phyloP scores from a whole-genome alignment of 345 rosid genomes.

The Aquilaria yunnanensis region DNA sequence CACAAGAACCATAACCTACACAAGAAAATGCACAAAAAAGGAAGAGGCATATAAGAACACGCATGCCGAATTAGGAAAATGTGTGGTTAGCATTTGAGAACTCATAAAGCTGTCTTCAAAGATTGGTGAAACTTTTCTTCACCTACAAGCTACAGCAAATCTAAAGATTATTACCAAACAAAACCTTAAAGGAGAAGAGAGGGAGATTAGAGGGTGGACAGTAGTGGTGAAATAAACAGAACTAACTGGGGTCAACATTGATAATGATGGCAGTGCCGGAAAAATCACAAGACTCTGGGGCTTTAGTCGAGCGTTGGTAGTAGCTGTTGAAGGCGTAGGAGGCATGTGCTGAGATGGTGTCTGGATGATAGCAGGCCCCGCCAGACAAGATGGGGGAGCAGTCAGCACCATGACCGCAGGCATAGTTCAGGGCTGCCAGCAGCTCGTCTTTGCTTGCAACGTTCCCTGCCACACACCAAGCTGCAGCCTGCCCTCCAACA shows the following conservation, averaged over 20 bases:
- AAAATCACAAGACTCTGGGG: constrained; percentile 79
- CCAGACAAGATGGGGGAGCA: constrained; percentile 45
- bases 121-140: too few relatives aligned
- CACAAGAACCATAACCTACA: constrained; percentile 81
- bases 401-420: constrained; percentile 69
- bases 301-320: constrained; percentile 55
- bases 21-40: constrained; percentile 1
- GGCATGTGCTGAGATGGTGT: constrained; percentile 65
- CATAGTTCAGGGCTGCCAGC: constrained; percentile 61
- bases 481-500: constrained; percentile 10
- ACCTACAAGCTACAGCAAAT: too few relatives aligned
- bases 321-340: constrained; percentile 83
- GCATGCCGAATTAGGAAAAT: too few relatives aligned
- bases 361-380: constrained; percentile 64
- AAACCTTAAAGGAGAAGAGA: too few relatives aligned
- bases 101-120: too few relatives aligned
- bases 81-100: too few relatives aligned
- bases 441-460: constrained; percentile 55
- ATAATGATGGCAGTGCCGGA: constrained; percentile 68
- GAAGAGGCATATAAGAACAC: too few relatives aligned
- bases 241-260: constrained; percentile 68
- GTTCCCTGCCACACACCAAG: constrained; percentile 79
- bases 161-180: too few relatives aligned
- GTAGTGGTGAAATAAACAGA: neutral
- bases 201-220: too few relatives aligned